Percentiles rank a stretch among this genome's conserved stretches.
phyloP scores from a whole-genome alignment of 2,329 filamentous ascomycete species.

The Pseudopyrenochaeta lycopersici region DNA sequence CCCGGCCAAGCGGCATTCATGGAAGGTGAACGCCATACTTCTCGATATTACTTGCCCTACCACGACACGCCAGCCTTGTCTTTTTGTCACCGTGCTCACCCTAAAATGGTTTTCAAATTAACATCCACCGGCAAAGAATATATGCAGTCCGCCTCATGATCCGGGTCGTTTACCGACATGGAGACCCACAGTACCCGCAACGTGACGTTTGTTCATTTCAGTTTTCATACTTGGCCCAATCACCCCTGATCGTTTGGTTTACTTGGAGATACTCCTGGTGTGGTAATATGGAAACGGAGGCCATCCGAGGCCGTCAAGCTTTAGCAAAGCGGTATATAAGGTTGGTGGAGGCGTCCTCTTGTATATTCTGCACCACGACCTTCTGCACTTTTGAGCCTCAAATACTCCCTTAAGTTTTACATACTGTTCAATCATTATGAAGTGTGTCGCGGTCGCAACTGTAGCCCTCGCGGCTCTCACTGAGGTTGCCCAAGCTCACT shows the following conservation, averaged over 20 bases:
- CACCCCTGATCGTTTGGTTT: slow-evolving; percentile 19
- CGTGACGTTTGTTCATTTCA: slow-evolving; percentile 38
- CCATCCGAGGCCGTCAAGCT: slow-evolving; percentile 4
- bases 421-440: slow-evolving; percentile 35
- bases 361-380: slow-evolving; percentile 14
- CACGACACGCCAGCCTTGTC: slow-evolving; percentile 16
- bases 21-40: slow-evolving; percentile 18
- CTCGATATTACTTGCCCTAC: slow-evolving; percentile 37
- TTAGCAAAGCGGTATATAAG: slow-evolving; percentile 32
- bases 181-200: slow-evolving; percentile 13
- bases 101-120: slow-evolving; percentile 25
- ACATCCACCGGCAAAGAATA: slow-evolving; percentile 29
- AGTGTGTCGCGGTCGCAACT: slow-evolving; percentile 42
- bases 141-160: slow-evolving; percentile 24
- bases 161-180: slow-evolving; percentile 31
- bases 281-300: slow-evolving; percentile 31
- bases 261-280: slow-evolving; percentile 22
- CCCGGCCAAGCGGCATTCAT: slow-evolving; percentile 18
- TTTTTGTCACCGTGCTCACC: slow-evolving; percentile 28
- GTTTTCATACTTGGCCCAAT: slow-evolving; percentile 33
- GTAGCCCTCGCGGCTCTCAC: slow-evolving; percentile 44
- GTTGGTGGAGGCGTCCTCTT: slow-evolving; percentile 1
- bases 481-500: slow-evolving; percentile 48
- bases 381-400: slow-evolving; percentile 3
- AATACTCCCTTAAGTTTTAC: slow-evolving; percentile 8